Evolutionary conservation across 306 rosid genomes (phyloP).

Genomic region (Trifolium pratense): DNA sequence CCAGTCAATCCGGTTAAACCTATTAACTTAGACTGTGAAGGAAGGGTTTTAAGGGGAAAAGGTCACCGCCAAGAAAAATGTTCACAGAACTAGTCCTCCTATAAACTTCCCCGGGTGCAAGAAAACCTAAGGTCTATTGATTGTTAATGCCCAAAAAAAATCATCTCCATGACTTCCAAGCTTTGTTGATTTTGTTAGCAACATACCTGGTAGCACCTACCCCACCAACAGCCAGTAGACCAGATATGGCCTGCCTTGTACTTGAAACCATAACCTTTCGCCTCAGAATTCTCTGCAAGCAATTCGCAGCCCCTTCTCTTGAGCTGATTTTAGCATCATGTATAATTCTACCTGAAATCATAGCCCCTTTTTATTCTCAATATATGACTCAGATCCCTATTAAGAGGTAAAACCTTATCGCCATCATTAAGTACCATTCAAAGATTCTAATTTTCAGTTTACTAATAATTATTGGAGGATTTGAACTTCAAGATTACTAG

Average conservation of each 20-base stretch:
- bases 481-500: background rate
- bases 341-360: conserved; percentile 57
- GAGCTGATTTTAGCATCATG: conserved; percentile 51
- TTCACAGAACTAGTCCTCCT: background rate
- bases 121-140: background rate
- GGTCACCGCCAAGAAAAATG: conserved; percentile 25
- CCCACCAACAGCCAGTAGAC: conserved; percentile 78
- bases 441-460: conserved; percentile 20
- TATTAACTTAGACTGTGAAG: conserved; percentile 5
- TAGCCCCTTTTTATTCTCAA: conserved; percentile 23
- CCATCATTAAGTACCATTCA: conserved; percentile 20
- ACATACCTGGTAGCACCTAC: conserved; percentile 70
- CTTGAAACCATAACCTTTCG: conserved; percentile 85
- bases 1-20: background rate
- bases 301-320: conserved; percentile 75
- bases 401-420: conserved; percentile 16
- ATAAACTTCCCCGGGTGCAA: conserved; percentile 34
- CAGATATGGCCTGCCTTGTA: conserved; percentile 85
- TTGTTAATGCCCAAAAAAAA: conserved; percentile 1
- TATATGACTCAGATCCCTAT: conserved; percentile 20
- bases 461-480: conserved; percentile 22
- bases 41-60: background rate
- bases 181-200: conserved; percentile 68
- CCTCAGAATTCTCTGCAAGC: conserved; percentile 69
- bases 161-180: conserved; percentile 81